Evolutionary conservation across 768 basidiomycete species (phyloP).

Genomic region (Mrakia gelida): DNA sequence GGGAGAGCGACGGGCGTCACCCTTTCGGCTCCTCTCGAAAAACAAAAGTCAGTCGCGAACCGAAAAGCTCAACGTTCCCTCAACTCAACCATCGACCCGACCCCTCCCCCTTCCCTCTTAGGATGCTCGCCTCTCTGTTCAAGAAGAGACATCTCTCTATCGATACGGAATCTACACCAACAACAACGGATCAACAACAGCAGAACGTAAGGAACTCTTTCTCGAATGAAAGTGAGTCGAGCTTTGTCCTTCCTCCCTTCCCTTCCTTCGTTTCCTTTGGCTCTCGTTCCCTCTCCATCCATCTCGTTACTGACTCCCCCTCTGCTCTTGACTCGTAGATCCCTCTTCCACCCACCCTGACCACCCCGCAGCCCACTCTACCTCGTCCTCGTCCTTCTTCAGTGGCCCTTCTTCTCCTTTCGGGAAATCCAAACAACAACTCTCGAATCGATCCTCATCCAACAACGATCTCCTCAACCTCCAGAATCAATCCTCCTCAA

Average conservation of each 20-base stretch:
- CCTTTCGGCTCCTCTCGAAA: too few relatives aligned
- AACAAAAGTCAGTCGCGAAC: too few relatives aligned
- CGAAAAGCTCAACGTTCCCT: too few relatives aligned
- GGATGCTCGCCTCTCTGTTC: slow-evolving; percentile 25
- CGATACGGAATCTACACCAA: background rate
- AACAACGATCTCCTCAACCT: background rate
- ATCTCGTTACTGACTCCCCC: background rate
- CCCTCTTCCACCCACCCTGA: background rate
- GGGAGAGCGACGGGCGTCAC: too few relatives aligned
- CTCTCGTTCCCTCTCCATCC: too few relatives aligned
- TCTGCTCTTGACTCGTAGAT: too few relatives aligned
- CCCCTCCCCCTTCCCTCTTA: background rate
- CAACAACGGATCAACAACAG: background rate
- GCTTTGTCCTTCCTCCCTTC: background rate
- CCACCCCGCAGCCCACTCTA: background rate
- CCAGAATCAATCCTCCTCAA: background rate
- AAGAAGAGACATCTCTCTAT: slow-evolving; percentile 12
- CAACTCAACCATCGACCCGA: background rate
- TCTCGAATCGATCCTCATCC: background rate
- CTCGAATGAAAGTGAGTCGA: background rate
- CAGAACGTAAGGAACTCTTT: background rate
- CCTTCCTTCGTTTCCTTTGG: background rate
- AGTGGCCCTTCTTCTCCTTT: background rate
- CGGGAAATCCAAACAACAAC: background rate
- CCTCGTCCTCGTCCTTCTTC: background rate